Evolutionary conservation across 2,329 filamentous ascomycete genomes (phyloP).

Genomic region (Blastomyces silverae): DNA sequence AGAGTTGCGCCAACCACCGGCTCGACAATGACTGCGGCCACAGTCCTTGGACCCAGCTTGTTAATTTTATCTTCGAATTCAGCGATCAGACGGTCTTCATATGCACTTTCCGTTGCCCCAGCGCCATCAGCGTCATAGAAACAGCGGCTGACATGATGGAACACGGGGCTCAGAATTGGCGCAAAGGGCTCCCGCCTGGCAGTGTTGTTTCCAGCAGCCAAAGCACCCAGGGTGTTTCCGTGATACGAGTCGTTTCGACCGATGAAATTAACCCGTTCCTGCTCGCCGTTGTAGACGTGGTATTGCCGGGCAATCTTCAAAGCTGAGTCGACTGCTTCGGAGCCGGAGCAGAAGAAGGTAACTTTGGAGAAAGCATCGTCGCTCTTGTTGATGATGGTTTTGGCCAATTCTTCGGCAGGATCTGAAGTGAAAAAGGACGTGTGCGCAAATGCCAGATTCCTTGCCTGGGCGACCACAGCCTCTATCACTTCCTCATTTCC

Average conservation of each 20-base stretch:
- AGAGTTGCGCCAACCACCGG: slow-evolving; percentile 26
- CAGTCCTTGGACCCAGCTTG: slow-evolving; percentile 5
- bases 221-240: slow-evolving; percentile 46
- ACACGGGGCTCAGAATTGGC: slow-evolving; percentile 24
- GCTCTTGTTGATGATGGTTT: slow-evolving; percentile 31
- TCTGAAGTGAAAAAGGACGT: slow-evolving; percentile 41
- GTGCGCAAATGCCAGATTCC: slow-evolving; percentile 40
- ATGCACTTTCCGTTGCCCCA: neutral
- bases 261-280: slow-evolving; percentile 40
- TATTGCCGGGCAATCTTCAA: slow-evolving; percentile 48
- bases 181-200: slow-evolving; percentile 32
- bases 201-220: slow-evolving; percentile 38
- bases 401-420: slow-evolving; percentile 39
- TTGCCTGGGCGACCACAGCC: slow-evolving; percentile 40
- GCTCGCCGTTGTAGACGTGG: slow-evolving; percentile 38
- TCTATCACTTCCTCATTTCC: slow-evolving; percentile 39
- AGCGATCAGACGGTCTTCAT: slow-evolving; percentile 9
- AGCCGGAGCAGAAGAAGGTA: slow-evolving; percentile 24
- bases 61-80: slow-evolving; percentile 7
- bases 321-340: slow-evolving; percentile 44
- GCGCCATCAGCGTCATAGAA: slow-evolving; percentile 12
- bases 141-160: slow-evolving; percentile 13
- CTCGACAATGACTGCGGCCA: slow-evolving; percentile 8
- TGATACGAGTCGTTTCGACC: slow-evolving; percentile 45
- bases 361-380: slow-evolving; percentile 22